Evolutionary conservation across 2,329 filamentous ascomycete genomes (phyloP), one percentile per base, ranked within the genome.

Genomic region (Pestalotiopsis sp.): DNA sequence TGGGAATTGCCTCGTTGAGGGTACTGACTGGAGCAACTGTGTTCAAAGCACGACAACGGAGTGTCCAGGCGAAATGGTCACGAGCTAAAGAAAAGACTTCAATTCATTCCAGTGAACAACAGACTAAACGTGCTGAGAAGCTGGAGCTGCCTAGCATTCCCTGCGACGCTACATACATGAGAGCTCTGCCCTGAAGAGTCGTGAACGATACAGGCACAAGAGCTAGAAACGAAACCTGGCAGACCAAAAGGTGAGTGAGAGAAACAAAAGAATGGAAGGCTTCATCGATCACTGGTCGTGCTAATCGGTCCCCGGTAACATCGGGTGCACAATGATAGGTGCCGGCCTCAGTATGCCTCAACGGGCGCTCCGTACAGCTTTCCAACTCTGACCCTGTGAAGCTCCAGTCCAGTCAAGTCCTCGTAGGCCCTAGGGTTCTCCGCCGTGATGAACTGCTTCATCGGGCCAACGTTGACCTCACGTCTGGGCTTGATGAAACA

Each of bases 401-500:
- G 57, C 23, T 59, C 57, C 20, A 59, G 11, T 27, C 57, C 57
- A 4, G 57, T 59, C 57, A 59, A 59, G 57, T 62, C 59, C 27
- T 62, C 59, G n/a, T 62, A 62, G 14, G 59, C 59, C 14, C 17
- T 20, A 2, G 59, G 59, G 13, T 36, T 62, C 36, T 38, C 27
- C 0, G 27, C 59, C 36, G 59, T 62, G 59, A 66, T 39, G 25
- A 66, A 66, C 4, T 66, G 49, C 49, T 39, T 39, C 49, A 66
- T 49, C 25, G 64, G 49, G 14, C 64, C 71, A 41, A 64, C 65
- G 5, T 66, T 67, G 12, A 65, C 58, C 12, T 68, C 49, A 4
- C 68, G 45, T 20, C 56, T 61, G 27, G 68, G 65, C 56, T 69
- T 69, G 58, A 63, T 31, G 39, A 69, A 69, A 27, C 63, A 69